Conservation (phyloP, 805 yeast species). For the Jamesozyma rosinii region DNA sequence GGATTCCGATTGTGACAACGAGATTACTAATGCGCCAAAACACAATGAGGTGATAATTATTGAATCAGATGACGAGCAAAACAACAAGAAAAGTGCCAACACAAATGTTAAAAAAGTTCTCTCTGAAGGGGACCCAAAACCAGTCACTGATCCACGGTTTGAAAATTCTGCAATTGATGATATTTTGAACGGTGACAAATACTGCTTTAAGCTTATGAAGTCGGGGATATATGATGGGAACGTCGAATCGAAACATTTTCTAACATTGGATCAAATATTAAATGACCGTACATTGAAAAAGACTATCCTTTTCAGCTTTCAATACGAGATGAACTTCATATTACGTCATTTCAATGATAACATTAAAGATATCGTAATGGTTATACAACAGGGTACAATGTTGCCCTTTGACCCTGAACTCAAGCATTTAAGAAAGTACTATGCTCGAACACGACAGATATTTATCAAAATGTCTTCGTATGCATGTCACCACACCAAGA, state of each 20-base stretch:
- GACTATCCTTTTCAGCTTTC: constrained; percentile 43
- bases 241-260: constrained; percentile 13
- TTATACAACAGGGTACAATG: constrained; percentile 31
- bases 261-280: constrained; percentile 25
- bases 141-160: neutral
- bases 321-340: constrained; percentile 36
- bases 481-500: constrained; percentile 55
- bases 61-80: neutral
- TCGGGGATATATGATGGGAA: constrained; percentile 17
- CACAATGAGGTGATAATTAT: neutral
- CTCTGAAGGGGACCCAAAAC: neutral
- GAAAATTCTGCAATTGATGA: neutral
- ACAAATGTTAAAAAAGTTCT: neutral
- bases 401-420: constrained; percentile 10
- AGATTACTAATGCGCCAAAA: neutral
- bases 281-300: constrained; percentile 30
- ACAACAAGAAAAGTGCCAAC: too few relatives aligned
- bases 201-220: constrained; percentile 16
- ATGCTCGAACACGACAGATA: constrained; percentile 14
- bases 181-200: neutral
- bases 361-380: constrained; percentile 18
- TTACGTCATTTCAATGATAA: constrained; percentile 23
- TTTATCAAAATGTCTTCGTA: constrained; percentile 33
- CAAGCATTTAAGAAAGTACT: neutral
- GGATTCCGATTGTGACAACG: neutral